A percentile compares a stretch with the other conserved stretches of the same genome.
Evolutionary conservation across 176 grass and related monocot species (phyloP).

Genomic region (Cocos nucifera): DNA sequence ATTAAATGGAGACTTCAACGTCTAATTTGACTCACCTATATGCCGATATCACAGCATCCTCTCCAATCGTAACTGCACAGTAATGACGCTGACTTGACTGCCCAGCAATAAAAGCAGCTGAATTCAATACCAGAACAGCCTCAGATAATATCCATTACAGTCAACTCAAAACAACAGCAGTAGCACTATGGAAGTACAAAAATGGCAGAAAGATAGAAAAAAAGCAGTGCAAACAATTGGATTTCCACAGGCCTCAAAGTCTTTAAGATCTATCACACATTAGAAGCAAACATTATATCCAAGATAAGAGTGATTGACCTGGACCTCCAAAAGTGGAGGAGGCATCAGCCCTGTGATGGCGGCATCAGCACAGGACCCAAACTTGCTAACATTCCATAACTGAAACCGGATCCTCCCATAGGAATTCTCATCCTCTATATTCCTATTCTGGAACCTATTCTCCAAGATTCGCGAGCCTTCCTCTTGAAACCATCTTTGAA

Average conservation of each 20-base stretch:
- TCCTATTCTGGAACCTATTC: slow-evolving; percentile 44
- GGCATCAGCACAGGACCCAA: slow-evolving; percentile 71
- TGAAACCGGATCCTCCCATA: slow-evolving; percentile 58
- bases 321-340: slow-evolving; percentile 79
- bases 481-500: slow-evolving; percentile 65
- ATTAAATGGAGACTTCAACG: not conserved
- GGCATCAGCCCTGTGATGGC: slow-evolving; percentile 85
- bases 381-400: slow-evolving; percentile 87
- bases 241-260: no score
- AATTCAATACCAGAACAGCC: slow-evolving; percentile 71
- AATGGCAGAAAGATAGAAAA: no score
- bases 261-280: no score
- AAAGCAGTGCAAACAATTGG: no score
- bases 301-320: slow-evolving; percentile 34
- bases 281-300: no score
- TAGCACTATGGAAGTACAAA: no score
- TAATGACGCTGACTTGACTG: slow-evolving; percentile 95
- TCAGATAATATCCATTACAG: slow-evolving; percentile 49
- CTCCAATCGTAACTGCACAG: slow-evolving; percentile 80
- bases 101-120: slow-evolving; percentile 83
- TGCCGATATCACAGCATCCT: slow-evolving; percentile 87
- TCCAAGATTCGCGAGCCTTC: slow-evolving; percentile 46
- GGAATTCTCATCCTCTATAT: slow-evolving; percentile 37
- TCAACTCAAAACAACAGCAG: slow-evolving; percentile 2
- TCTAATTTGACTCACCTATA: slow-evolving; percentile 53